Evolutionary conservation across 2,329 filamentous ascomycete genomes (phyloP).

Genomic region (Colletotrichum sp.): DNA sequence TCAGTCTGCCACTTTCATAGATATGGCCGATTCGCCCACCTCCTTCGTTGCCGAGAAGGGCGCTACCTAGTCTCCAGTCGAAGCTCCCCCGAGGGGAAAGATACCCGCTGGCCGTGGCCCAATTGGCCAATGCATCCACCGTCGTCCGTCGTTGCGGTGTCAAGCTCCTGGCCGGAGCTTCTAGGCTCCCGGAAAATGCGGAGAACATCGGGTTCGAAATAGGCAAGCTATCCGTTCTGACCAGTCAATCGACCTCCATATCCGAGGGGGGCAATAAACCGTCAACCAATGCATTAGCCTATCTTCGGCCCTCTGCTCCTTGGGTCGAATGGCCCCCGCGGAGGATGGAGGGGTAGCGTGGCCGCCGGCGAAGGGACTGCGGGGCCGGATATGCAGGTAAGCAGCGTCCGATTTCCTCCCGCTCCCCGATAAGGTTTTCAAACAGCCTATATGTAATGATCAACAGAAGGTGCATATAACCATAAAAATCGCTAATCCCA

Average conservation of each 20-base stretch:
- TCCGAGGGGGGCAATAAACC: slow-evolving; percentile 4
- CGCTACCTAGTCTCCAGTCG: not conserved
- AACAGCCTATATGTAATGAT: not conserved
- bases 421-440: not conserved
- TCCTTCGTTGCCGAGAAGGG: not conserved
- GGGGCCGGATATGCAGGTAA: slow-evolving; percentile 7
- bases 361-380: not conserved
- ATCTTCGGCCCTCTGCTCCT: not conserved
- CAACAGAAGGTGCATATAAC: not conserved
- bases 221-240: not conserved
- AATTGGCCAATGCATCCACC: not conserved
- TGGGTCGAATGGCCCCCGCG: not conserved
- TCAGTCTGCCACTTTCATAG: not conserved
- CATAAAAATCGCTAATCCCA: not conserved
- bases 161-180: not conserved
- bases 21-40: not conserved
- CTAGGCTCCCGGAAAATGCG: not conserved
- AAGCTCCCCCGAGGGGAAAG: not conserved
- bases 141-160: not conserved
- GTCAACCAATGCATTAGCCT: slow-evolving; percentile 7
- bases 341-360: not conserved
- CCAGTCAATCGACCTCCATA: not conserved
- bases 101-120: not conserved
- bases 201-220: slow-evolving; percentile 3
- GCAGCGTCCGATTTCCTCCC: not conserved